phyloP scores from a whole-genome alignment of 2,329 filamentous ascomycete genomes.

The Phyllosticta paracitricarpa region DNA sequence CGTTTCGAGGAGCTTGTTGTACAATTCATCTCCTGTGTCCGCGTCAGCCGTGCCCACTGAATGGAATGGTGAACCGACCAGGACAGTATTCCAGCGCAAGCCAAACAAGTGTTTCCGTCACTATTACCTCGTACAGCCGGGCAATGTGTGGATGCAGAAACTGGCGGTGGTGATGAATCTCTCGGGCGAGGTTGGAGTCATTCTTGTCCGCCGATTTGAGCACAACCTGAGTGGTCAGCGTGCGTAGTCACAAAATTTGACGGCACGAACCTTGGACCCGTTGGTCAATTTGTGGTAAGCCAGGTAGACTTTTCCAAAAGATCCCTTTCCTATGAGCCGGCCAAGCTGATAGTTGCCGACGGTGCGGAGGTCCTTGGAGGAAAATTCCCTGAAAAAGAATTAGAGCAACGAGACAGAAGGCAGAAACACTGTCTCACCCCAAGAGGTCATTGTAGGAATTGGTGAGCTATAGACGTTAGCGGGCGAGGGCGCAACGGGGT shows the following conservation, averaged over 20 bases:
- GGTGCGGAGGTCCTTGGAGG: slow-evolving; percentile 76
- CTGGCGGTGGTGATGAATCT: slow-evolving; percentile 97
- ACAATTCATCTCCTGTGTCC: slow-evolving; percentile 75
- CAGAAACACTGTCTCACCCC: slow-evolving; percentile 52
- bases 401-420: not conserved
- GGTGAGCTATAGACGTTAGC: slow-evolving; percentile 57
- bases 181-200: slow-evolving; percentile 88
- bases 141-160: slow-evolving; percentile 97
- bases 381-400: slow-evolving; percentile 65
- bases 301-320: slow-evolving; percentile 96
- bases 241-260: slow-evolving; percentile 3
- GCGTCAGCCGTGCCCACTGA: slow-evolving; percentile 1
- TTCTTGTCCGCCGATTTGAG: slow-evolving; percentile 96
- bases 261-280: slow-evolving; percentile 73
- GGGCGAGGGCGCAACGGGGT: slow-evolving; percentile 2
- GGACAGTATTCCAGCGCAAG: slow-evolving; percentile 93
- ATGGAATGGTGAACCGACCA: slow-evolving; percentile 42
- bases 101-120: slow-evolving; percentile 92
- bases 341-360: slow-evolving; percentile 94
- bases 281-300: slow-evolving; percentile 95
- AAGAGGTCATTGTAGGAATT: slow-evolving; percentile 94
- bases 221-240: slow-evolving; percentile 61
- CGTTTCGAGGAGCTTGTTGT: slow-evolving; percentile 85
- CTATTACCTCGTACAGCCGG: slow-evolving; percentile 92
- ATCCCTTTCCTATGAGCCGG: slow-evolving; percentile 88